Evolutionary conservation across 495 filamentous ascomycete species (phyloP).

Genomic region (Podospora didyma): DNA sequence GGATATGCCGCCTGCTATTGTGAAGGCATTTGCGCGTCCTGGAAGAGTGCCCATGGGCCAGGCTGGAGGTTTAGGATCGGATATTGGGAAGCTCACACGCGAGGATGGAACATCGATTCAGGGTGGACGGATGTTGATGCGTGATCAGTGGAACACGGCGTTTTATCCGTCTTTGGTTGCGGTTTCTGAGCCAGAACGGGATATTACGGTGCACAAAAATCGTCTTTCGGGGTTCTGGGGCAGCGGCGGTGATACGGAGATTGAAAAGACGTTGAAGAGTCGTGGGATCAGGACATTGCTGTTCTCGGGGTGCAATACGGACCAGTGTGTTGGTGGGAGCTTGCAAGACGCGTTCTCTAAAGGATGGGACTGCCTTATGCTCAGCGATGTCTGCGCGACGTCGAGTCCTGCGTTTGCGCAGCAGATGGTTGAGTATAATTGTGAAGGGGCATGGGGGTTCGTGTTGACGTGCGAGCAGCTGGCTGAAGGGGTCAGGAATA

Average conservation of each 20-base stretch:
- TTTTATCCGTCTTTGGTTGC: not conserved
- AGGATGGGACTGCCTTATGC: not conserved
- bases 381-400: not conserved
- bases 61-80: not conserved
- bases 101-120: not conserved
- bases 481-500: not conserved
- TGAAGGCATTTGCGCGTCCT: not conserved
- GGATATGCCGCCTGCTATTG: not conserved
- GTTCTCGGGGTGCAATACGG: not conserved
- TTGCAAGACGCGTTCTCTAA: slow-evolving; percentile 1
- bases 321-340: not conserved
- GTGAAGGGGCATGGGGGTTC: not conserved
- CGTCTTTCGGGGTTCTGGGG: slow-evolving; percentile 1
- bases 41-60: too few species aligned
- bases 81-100: not conserved
- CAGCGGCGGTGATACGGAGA: not conserved
- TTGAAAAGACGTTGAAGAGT: not conserved
- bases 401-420: not conserved
- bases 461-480: slow-evolving; percentile 1
- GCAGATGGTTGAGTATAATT: not conserved
- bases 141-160: not conserved
- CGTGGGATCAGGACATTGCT: not conserved
- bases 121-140: not conserved
- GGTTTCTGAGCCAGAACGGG: not conserved
- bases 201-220: not conserved